Evolutionary conservation across 23 red algal genomes (phyloP), one percentile per base, ranked within the genome.

Genomic region (Cyanidium caldarium): DNA sequence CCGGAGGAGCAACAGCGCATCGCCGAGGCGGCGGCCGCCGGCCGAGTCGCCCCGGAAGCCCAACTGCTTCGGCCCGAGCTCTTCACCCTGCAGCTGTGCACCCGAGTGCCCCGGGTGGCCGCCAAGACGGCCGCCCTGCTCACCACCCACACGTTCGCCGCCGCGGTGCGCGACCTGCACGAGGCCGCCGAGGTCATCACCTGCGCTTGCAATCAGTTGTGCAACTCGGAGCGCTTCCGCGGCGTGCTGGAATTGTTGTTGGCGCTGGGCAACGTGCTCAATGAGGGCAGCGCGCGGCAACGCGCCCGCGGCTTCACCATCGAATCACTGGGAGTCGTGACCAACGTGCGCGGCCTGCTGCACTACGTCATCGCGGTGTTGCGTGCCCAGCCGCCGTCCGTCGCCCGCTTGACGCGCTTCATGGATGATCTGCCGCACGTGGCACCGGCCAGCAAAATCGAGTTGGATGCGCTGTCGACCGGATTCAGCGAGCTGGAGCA

Each of bases 401-500:
- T 5, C 10, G 23, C 51, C 5, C n/a, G n/a, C 7, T 16, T 28
- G 19, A 10, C 31, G 13, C n/a, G 31, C n/a, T 28, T 61, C 7
- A 28, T 16, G 31, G 31, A 10, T 21, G 51, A 61, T 10, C 51
- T 61, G n/a, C 10, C 51, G n/a, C 19, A 28, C 21, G 23, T 61
- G 7, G n/a, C 19, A 28, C 7, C 13, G 7, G 51, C 51, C 7
- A 28, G n/a, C 31, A 16, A 28, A 61, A 61, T 61, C 31, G 51
- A 61, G 21, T 28, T 61, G n/a, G 51, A 61, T 61, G 10, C 7
- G 3, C 19, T 61, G 31, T 61, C 51, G 3, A 61, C 51, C 51
- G 51, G 51, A 5, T 61, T 61, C 51, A 61, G 51, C 51, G 51
- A 61, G 23, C 51, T 61, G 5, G 51, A 61, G 51, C 51, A 61